These are phyloP conservation scores for Dipteronia dyeriana DNA, from an alignment of 345 rosid species.

Conservation along the genomic window DNA sequence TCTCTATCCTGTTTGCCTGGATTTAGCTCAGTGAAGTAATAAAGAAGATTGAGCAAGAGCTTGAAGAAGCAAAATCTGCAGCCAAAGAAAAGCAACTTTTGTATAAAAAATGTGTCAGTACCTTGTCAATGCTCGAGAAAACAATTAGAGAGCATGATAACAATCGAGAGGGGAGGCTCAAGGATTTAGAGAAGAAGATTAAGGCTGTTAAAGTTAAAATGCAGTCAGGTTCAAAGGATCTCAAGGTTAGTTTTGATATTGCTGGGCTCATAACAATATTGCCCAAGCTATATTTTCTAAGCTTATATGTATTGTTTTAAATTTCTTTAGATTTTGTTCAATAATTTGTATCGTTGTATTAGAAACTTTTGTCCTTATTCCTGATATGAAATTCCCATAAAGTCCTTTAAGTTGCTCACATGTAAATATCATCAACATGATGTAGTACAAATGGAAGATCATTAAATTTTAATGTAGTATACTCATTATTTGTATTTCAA, in stretches of 20 bases:
- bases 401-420: neutral
- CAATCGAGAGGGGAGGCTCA: slow-evolving; percentile 79
- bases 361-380: neutral
- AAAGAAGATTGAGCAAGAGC: slow-evolving; percentile 80
- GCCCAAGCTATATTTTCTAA: slow-evolving; percentile 8
- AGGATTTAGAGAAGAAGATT: slow-evolving; percentile 73
- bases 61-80: slow-evolving; percentile 63
- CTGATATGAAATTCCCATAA: neutral
- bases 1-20: slow-evolving; percentile 2
- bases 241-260: slow-evolving; percentile 55
- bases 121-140: slow-evolving; percentile 64
- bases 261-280: neutral
- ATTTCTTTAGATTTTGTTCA: neutral
- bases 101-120: slow-evolving; percentile 51
- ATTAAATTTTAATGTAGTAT: neutral
- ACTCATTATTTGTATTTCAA: neutral
- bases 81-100: slow-evolving; percentile 66
- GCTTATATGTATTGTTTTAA: no score
- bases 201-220: slow-evolving; percentile 67
- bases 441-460: neutral
- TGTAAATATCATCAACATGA: neutral
- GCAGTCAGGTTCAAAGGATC: slow-evolving; percentile 74
- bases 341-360: slow-evolving; percentile 4
- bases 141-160: slow-evolving; percentile 79
- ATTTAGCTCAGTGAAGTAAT: slow-evolving; percentile 80